Conservation (phyloP, 1,284 basidiomycete species). For the Leccinum griseonigrum region DNA sequence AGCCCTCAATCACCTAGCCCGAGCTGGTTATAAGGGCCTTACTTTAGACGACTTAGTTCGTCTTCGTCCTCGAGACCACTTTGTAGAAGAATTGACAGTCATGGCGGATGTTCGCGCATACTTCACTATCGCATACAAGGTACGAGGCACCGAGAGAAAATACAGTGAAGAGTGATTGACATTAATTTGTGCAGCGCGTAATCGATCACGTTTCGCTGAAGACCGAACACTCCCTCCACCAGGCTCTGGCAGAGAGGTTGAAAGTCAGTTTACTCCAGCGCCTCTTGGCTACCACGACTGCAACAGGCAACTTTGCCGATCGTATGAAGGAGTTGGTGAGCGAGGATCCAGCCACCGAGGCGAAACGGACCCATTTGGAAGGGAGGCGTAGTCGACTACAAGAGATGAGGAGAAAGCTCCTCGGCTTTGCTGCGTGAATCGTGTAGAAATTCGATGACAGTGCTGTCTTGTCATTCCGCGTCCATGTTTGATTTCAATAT, state of each 20-base stretch:
- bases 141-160: conserved; percentile 9
- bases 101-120: conserved; percentile 55
- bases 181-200: conserved; percentile 40
- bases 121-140: conserved; percentile 50
- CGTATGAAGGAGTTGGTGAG: conserved; percentile 39
- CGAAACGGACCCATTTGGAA: conserved; percentile 32
- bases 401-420: conserved; percentile 37
- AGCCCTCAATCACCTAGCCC: conserved; percentile 14
- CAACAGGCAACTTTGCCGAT: conserved; percentile 15
- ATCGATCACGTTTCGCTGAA: conserved; percentile 50
- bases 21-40: conserved; percentile 23
- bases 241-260: conserved; percentile 38
- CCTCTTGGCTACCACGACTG: conserved; percentile 27
- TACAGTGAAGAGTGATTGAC: neutral
- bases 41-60: conserved; percentile 19
- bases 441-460: neutral
- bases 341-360: conserved; percentile 41
- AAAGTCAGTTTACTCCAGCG: conserved; percentile 39
- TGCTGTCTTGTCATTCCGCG: neutral
- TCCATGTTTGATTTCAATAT: neutral
- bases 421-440: conserved; percentile 19
- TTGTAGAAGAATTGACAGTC: conserved; percentile 41
- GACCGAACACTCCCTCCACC: conserved; percentile 50
- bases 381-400: conserved; percentile 29
- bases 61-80: conserved; percentile 17